Conservation (phyloP, 1,284 basidiomycete species). For the Leccinum fallax region DNA sequence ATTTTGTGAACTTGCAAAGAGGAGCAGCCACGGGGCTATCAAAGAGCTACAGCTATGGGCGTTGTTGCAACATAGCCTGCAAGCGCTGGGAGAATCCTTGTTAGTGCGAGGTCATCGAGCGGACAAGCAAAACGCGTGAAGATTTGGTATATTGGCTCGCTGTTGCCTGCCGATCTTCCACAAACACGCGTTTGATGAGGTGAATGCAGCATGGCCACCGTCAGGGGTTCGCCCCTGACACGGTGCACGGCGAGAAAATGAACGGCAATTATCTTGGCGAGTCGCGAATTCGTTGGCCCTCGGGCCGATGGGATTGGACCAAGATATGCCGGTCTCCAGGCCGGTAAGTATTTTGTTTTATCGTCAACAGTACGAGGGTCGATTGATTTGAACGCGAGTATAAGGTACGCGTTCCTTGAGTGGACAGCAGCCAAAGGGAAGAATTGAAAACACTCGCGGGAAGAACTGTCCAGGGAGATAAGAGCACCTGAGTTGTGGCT, state of each 20-base stretch:
- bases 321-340: constrained; percentile 5
- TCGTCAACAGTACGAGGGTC: background rate
- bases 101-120: background rate
- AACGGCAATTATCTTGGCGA: constrained; percentile 28
- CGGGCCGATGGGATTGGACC: constrained; percentile 12
- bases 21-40: background rate
- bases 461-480: constrained; percentile 24
- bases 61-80: background rate
- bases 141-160: background rate
- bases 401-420: background rate
- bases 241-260: constrained; percentile 26
- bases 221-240: constrained; percentile 31
- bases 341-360: background rate
- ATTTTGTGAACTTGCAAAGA: background rate
- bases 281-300: constrained; percentile 17
- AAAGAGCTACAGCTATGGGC: background rate
- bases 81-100: constrained; percentile 6
- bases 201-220: constrained; percentile 28
- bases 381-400: background rate
- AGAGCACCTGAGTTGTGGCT: constrained; percentile 21
- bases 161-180: constrained; percentile 11
- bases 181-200: constrained; percentile 26
- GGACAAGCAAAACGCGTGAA: constrained; percentile 1
- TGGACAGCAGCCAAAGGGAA: constrained; percentile 1
- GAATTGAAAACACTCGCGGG: constrained; percentile 29